Base-by-base conservation (phyloP, 2,329 filamentous ascomycete genomes). In the Pestalotiopsis fici region DNA sequence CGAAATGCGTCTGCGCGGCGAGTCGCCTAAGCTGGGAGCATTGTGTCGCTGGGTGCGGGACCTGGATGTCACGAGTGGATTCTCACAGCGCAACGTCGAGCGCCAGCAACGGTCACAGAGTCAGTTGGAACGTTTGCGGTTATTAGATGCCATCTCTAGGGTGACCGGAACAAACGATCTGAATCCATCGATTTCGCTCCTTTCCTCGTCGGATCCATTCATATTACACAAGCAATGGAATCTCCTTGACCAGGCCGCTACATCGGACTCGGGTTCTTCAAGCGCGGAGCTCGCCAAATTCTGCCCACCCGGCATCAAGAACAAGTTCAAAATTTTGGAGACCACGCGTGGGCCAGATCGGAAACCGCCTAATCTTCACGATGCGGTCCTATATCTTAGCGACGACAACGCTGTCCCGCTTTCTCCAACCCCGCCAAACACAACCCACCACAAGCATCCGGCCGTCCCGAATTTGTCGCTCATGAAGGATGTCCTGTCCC, bases 11-110 rank as follows among this genome's bases (percentile, higher is more conserved):
- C 88, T 93, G 21, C 82, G 90, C n/a, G 81, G 83, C 3, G 85
- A 92, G 69, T 84, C 87, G 21, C 90, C 90, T 0, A 91, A 91
- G 71, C 79, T 93, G 0, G 91, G 91, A 23, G 89, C 90, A 1
- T 78, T 93, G 7, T 92, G 90, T 76, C 87, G 91, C 66, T 93
- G 91, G 91, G 90, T 93, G 4, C 85, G 91, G 67, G 90, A 92
- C 73, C 80, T 93, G 28, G 90, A 93, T 72, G 87, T 92, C 27
- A 87, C 92, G 62, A 91, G 88, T 70, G 90, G 90, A 1, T 78
- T 92, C 7, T 88, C 88, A 3, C 87, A 88, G 25, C 82, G 86
- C 65, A 80, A 86, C 0, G 81, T 81, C 2, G 82, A 83, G 2
- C 77, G 79, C 59, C 70, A 77, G 3, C 72, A 80, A 65, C 81